Conservation (phyloP, 2,329 filamentous ascomycete genomes). For the Geosmithia flava region DNA sequence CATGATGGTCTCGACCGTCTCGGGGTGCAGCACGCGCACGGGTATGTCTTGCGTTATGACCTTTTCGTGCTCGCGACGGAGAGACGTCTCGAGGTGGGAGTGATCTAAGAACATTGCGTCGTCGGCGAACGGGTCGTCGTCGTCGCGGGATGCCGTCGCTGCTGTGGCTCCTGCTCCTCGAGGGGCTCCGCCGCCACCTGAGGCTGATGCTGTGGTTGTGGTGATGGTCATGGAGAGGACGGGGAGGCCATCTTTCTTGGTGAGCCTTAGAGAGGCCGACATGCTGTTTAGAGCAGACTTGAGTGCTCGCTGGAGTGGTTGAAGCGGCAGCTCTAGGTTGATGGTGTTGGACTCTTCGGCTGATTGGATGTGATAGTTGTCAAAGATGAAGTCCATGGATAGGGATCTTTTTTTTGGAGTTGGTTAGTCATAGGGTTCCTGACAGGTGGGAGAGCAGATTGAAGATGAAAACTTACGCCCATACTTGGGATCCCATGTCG, state of each 20-base stretch:
- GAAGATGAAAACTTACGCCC: slow-evolving; percentile 55
- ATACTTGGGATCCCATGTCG: slow-evolving; percentile 89
- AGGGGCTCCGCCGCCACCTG: not conserved
- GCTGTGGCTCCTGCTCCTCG: slow-evolving; percentile 9
- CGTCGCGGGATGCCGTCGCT: slow-evolving; percentile 4
- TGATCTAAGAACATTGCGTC: slow-evolving; percentile 33
- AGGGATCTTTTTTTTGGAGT: slow-evolving; percentile 29
- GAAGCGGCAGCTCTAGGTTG: slow-evolving; percentile 90
- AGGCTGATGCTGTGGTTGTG: slow-evolving; percentile 46
- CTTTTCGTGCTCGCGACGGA: slow-evolving; percentile 67
- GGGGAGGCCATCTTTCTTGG: slow-evolving; percentile 81
- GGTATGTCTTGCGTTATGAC: slow-evolving; percentile 92
- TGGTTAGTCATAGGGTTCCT: not conserved
- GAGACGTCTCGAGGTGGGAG: slow-evolving; percentile 41
- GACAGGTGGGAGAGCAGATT: not conserved
- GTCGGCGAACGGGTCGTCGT: slow-evolving; percentile 24
- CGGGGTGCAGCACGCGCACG: slow-evolving; percentile 75
- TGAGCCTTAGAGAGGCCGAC: slow-evolving; percentile 75
- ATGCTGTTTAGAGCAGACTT: slow-evolving; percentile 74
- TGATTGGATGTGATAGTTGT: slow-evolving; percentile 75
- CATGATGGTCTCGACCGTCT: slow-evolving; percentile 82
- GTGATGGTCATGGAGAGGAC: slow-evolving; percentile 84
- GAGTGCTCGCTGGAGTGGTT: slow-evolving; percentile 78
- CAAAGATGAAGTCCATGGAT: slow-evolving; percentile 73
- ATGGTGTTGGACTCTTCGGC: slow-evolving; percentile 76